Evolutionary conservation across 2,329 filamentous ascomycete species (phyloP).

Genomic region (Colletotrichum chlorophyti): DNA sequence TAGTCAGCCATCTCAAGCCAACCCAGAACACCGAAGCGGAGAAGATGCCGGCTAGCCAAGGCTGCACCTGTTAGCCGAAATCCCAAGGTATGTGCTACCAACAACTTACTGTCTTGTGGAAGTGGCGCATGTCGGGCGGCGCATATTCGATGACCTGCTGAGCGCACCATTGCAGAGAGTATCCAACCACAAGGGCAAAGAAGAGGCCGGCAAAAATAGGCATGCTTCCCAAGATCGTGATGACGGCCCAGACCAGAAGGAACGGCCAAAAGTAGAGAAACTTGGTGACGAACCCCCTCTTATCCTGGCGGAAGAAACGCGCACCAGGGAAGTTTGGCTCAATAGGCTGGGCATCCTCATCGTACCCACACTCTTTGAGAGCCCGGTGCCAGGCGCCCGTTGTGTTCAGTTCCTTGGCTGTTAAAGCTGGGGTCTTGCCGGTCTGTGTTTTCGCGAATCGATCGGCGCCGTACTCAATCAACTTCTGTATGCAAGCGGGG

Average conservation of each 20-base stretch:
- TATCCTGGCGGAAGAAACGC: slow-evolving; percentile 76
- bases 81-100: slow-evolving; percentile 15
- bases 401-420: slow-evolving; percentile 91
- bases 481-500: slow-evolving; percentile 86
- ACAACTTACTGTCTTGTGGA: slow-evolving; percentile 81
- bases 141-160: slow-evolving; percentile 82
- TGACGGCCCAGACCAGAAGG: slow-evolving; percentile 71
- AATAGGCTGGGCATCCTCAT: slow-evolving; percentile 76
- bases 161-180: slow-evolving; percentile 77
- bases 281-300: slow-evolving; percentile 77
- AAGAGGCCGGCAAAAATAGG: slow-evolving; percentile 81
- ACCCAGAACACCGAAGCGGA: slow-evolving; percentile 84
- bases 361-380: slow-evolving; percentile 83
- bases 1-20: slow-evolving; percentile 76
- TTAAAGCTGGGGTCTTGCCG: slow-evolving; percentile 87
- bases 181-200: slow-evolving; percentile 68
- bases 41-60: slow-evolving; percentile 94
- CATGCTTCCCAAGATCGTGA: slow-evolving; percentile 77
- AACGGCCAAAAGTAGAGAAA: slow-evolving; percentile 94
- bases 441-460: slow-evolving; percentile 88
- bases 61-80: slow-evolving; percentile 55
- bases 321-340: slow-evolving; percentile 75
- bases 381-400: slow-evolving; percentile 81
- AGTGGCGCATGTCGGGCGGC: slow-evolving; percentile 84
- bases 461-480: slow-evolving; percentile 95